Percentiles rank a stretch among this genome's conserved stretches.
These are phyloP conservation scores for Suillus tomentosus DNA, from an alignment of 768 basidiomycete genomes.

Conservation along the genomic window DNA sequence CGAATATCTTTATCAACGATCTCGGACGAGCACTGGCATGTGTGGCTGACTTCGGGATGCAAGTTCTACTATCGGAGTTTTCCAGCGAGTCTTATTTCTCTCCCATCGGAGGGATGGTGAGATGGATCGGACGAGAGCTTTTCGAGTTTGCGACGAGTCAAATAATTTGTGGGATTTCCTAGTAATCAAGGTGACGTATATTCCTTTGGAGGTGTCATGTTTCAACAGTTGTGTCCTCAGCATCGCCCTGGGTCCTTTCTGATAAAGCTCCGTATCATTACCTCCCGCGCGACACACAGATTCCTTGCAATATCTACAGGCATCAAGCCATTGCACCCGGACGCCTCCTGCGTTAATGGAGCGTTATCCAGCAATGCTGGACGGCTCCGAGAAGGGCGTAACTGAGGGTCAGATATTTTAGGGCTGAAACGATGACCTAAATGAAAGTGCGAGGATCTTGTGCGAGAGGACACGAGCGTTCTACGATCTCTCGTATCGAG, in stretches of 20 bases:
- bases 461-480: slow-evolving; percentile 64
- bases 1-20: slow-evolving; percentile 13
- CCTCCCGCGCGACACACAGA: slow-evolving; percentile 18
- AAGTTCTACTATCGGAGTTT: slow-evolving; percentile 11
- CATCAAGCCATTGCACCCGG: slow-evolving; percentile 9
- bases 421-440: slow-evolving; percentile 74
- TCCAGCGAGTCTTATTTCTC: slow-evolving; percentile 6
- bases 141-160: not conserved
- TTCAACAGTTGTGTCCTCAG: slow-evolving; percentile 7
- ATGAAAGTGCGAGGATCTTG: slow-evolving; percentile 72
- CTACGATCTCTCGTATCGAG: slow-evolving; percentile 56
- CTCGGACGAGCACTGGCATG: slow-evolving; percentile 6
- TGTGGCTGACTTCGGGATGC: slow-evolving; percentile 13
- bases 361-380: slow-evolving; percentile 18
- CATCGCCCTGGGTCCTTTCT: slow-evolving; percentile 9
- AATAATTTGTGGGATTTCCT: not conserved
- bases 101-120: slow-evolving; percentile 7
- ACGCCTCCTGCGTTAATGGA: slow-evolving; percentile 9
- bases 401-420: slow-evolving; percentile 29
- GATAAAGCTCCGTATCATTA: slow-evolving; percentile 28
- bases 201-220: slow-evolving; percentile 30
- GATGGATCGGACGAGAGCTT: slow-evolving; percentile 15
- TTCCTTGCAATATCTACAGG: slow-evolving; percentile 19
- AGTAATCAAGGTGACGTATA: slow-evolving; percentile 14
- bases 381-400: slow-evolving; percentile 43